Conservation (phyloP, 306 rosid species). For the Chamaecrista fasciculata region DNA sequence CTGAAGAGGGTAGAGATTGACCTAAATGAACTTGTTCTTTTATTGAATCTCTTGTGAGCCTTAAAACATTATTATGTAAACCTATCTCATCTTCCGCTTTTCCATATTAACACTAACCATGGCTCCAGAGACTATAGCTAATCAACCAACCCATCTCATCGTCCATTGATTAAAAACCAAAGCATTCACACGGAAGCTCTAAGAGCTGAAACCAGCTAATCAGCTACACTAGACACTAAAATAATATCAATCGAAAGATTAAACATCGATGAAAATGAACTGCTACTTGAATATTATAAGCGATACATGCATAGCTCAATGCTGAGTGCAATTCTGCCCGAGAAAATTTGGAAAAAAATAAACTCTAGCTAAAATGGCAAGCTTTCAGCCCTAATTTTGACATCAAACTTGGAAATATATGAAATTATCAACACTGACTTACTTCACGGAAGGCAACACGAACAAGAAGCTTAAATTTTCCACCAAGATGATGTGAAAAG, state of each 20-base stretch:
- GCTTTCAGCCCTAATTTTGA: background rate
- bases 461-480: background rate
- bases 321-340: background rate
- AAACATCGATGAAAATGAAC: background rate
- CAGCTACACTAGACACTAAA: background rate
- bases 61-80: conserved; percentile 1
- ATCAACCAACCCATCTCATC: background rate
- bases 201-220: background rate
- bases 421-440: background rate
- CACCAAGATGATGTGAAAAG: background rate
- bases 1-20: background rate
- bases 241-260: too few relatives aligned
- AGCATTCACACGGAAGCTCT: background rate
- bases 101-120: background rate
- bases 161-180: background rate
- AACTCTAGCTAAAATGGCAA: background rate
- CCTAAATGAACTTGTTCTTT: background rate
- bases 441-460: background rate
- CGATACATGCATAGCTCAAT: too few relatives aligned
- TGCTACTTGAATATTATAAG: background rate
- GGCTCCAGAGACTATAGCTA: background rate
- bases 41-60: background rate
- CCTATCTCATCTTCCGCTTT: background rate
- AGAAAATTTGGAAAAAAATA: background rate
- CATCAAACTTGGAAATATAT: too few relatives aligned